These are phyloP conservation scores for Vitis amurensis DNA, from an alignment of 164 flowering plant species.

Conservation along the genomic window DNA sequence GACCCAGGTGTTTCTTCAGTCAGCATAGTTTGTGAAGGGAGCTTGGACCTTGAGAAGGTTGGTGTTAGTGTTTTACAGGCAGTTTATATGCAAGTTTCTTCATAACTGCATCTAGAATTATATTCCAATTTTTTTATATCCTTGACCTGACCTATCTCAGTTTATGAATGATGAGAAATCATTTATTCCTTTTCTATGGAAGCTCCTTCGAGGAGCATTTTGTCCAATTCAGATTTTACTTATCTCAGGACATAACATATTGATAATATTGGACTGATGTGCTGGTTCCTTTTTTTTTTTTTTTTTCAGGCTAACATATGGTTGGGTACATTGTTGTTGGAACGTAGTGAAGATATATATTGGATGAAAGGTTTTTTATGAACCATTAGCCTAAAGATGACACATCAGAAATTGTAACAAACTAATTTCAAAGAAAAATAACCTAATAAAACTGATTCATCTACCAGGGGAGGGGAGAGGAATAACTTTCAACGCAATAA, in stretches of 20 bases:
- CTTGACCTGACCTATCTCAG: neutral
- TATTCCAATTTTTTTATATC: neutral
- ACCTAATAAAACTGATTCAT: no score
- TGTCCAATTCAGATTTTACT: neutral
- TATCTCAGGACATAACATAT: neutral
- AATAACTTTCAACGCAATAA: no score
- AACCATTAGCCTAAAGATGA: no score
- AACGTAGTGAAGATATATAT: constrained; percentile 90
- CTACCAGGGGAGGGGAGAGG: no score
- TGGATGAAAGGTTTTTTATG: constrained; percentile 85
- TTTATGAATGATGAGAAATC: neutral
- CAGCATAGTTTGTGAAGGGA: constrained; percentile 97
- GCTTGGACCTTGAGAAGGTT: constrained; percentile 94
- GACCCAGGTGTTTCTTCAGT: constrained; percentile 98
- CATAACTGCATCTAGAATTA: neutral
- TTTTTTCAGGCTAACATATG: constrained; percentile 85
- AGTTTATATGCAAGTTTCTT: neutral
- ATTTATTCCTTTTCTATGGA: neutral
- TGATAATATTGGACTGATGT: constrained; percentile 6
- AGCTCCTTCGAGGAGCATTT: no score
- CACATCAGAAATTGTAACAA: no score
- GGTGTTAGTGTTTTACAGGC: neutral
- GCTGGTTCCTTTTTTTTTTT: neutral
- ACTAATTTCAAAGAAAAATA: no score
- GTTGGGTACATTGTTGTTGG: constrained; percentile 86